phyloP scores from a whole-genome alignment of 1,284 basidiomycete genomes.

The Phellinidium pouzarii region DNA sequence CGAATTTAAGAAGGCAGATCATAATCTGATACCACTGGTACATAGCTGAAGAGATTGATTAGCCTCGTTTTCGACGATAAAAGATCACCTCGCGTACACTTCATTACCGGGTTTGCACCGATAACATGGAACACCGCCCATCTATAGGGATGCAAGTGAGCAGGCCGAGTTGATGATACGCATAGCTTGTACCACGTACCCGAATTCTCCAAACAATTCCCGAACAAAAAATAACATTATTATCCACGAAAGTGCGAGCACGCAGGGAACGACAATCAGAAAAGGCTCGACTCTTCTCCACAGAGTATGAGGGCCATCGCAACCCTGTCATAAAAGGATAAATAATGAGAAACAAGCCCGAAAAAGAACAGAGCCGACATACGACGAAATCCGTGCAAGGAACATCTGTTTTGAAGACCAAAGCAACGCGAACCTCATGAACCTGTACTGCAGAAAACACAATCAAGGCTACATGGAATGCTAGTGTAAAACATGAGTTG shows the following conservation, averaged over 20 bases:
- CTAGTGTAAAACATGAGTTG: slow-evolving; percentile 29
- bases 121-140: slow-evolving; percentile 85
- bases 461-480: slow-evolving; percentile 67
- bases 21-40: slow-evolving; percentile 81
- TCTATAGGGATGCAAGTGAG: slow-evolving; percentile 30
- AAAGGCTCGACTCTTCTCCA: slow-evolving; percentile 41
- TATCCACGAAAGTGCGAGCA: slow-evolving; percentile 34
- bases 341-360: slow-evolving; percentile 9
- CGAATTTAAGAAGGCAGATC: slow-evolving; percentile 80
- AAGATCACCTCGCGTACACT: slow-evolving; percentile 44
- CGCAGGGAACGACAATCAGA: slow-evolving; percentile 35
- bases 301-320: slow-evolving; percentile 30
- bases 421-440: slow-evolving; percentile 56
- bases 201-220: slow-evolving; percentile 44
- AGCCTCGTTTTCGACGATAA: background rate
- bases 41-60: slow-evolving; percentile 48
- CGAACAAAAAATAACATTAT: slow-evolving; percentile 34
- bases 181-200: slow-evolving; percentile 33
- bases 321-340: slow-evolving; percentile 24
- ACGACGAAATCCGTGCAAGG: slow-evolving; percentile 21
- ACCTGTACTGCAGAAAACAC: slow-evolving; percentile 70
- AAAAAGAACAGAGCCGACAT: slow-evolving; percentile 11
- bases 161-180: background rate
- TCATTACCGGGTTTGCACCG: slow-evolving; percentile 73
- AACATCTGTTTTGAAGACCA: slow-evolving; percentile 33